Evolutionary conservation across 257 asterid genomes (phyloP).

Genomic region (Nicotiana paniculata): DNA sequence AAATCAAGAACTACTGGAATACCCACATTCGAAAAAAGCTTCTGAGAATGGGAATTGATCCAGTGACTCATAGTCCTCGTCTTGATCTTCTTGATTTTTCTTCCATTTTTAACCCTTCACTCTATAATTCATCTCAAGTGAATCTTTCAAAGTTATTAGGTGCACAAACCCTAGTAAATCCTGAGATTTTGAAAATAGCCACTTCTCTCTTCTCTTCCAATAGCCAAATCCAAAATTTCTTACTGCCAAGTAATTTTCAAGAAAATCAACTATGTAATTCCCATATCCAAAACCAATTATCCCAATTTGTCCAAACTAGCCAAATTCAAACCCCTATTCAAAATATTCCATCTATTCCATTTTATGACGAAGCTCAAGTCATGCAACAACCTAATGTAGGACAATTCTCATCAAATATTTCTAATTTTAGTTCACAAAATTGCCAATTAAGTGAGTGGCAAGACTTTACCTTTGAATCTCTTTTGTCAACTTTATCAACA

Average conservation of each 20-base stretch:
- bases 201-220: conserved; percentile 38
- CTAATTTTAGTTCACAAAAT: conserved; percentile 23
- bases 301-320: conserved; percentile 20
- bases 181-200: conserved; percentile 43
- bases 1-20: conserved; percentile 83
- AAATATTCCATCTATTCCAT: conserved; percentile 14
- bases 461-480: conserved; percentile 13
- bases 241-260: conserved; percentile 24
- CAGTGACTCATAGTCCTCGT: conserved; percentile 69
- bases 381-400: conserved; percentile 34
- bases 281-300: conserved; percentile 19
- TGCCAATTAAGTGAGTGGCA: conserved; percentile 35
- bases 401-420: conserved; percentile 2
- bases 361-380: conserved; percentile 15
- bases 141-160: conserved; percentile 52
- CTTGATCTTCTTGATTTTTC: conserved; percentile 74
- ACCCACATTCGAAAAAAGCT: conserved; percentile 65
- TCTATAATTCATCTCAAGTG: conserved; percentile 18
- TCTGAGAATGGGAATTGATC: conserved; percentile 78
- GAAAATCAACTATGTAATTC: conserved; percentile 15
- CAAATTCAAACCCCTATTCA: conserved; percentile 32
- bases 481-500: conserved; percentile 51
- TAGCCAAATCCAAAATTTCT: conserved; percentile 21
- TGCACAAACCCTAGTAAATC: conserved; percentile 39
- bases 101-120: conserved; percentile 29